phyloP scores from a whole-genome alignment of 1,284 basidiomycete genomes.

The Austropuccinia psidii region DNA sequence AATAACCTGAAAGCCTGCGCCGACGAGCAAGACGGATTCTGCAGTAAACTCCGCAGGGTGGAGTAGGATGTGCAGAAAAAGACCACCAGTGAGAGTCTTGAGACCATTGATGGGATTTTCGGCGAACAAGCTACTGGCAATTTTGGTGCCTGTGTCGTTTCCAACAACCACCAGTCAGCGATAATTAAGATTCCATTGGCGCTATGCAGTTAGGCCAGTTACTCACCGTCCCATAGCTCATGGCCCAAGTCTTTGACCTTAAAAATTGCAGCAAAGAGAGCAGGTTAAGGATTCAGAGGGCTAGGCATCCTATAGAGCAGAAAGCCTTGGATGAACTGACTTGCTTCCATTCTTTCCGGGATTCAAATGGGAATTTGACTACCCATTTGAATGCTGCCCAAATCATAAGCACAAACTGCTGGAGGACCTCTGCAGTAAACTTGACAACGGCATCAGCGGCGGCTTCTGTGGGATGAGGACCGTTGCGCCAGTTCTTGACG shows the following conservation, averaged over 20 bases:
- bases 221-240: conserved; percentile 34
- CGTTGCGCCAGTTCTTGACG: conserved; percentile 11
- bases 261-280: background rate
- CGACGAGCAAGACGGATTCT: conserved; percentile 26
- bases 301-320: no score
- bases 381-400: conserved; percentile 36
- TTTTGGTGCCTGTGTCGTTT: conserved; percentile 10
- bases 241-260: conserved; percentile 18
- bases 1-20: conserved; percentile 32
- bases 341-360: conserved; percentile 25
- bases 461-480: conserved; percentile 1
- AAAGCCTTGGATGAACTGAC: background rate
- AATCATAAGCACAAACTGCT: conserved; percentile 21
- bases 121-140: conserved; percentile 2
- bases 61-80: conserved; percentile 28
- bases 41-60: conserved; percentile 26
- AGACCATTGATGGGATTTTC: conserved; percentile 34
- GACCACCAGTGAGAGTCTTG: conserved; percentile 27
- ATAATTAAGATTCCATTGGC: no score
- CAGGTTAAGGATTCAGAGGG: background rate
- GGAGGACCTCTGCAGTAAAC: background rate
- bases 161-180: no score
- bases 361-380: conserved; percentile 35
- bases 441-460: conserved; percentile 16
- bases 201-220: no score